Evolutionary conservation across 768 basidiomycete genomes (phyloP).

Genomic region (Daedaleopsis nitida): DNA sequence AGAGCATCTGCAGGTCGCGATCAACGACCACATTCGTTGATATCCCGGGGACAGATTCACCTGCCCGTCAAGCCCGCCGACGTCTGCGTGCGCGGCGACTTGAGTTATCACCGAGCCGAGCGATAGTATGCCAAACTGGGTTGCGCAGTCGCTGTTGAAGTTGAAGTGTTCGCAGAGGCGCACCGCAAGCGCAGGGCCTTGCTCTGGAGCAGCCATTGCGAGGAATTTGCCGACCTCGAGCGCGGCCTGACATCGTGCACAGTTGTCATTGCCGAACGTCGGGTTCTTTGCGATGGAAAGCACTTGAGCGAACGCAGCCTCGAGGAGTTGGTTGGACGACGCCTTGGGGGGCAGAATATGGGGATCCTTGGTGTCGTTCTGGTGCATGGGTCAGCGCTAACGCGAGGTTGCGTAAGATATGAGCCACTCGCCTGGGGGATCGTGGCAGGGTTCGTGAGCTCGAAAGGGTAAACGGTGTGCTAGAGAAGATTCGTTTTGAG

Average conservation of each 20-base stretch:
- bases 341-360: slow-evolving; percentile 65
- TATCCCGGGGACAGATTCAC: slow-evolving; percentile 34
- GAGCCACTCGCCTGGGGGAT: slow-evolving; percentile 48
- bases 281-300: slow-evolving; percentile 56
- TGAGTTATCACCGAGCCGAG: slow-evolving; percentile 69
- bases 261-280: slow-evolving; percentile 52
- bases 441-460: slow-evolving; percentile 62
- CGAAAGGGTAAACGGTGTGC: slow-evolving; percentile 59
- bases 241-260: slow-evolving; percentile 60
- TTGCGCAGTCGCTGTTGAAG: slow-evolving; percentile 48
- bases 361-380: slow-evolving; percentile 62
- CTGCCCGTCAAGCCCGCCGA: slow-evolving; percentile 74
- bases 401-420: neutral
- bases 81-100: slow-evolving; percentile 69
- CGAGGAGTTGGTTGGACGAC: slow-evolving; percentile 45
- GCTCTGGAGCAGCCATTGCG: slow-evolving; percentile 60
- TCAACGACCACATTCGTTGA: neutral
- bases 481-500: slow-evolving; percentile 25
- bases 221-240: slow-evolving; percentile 69
- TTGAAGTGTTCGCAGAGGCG: slow-evolving; percentile 62
- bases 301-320: slow-evolving; percentile 58
- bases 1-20: slow-evolving; percentile 5
- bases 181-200: slow-evolving; percentile 58
- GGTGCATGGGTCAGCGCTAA: neutral
- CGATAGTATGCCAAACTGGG: slow-evolving; percentile 46